Evolutionary conservation across 129 eudicot species (phyloP).

Genomic region (Chrysanthemum makinoi): DNA sequence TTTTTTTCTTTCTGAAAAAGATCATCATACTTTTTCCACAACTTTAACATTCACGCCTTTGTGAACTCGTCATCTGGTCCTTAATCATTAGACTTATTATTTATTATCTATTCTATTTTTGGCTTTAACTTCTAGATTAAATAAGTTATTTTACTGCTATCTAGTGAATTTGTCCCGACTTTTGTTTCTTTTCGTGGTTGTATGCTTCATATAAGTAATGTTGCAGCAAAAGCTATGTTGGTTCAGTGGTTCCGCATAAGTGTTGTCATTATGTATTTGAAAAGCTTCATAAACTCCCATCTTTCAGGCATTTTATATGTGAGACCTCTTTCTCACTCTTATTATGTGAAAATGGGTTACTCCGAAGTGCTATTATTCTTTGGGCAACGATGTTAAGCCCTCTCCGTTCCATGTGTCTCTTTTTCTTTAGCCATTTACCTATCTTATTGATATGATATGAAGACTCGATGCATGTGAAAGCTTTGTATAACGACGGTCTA

Average conservation of each 20-base stretch:
- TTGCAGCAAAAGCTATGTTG: constrained; percentile 8
- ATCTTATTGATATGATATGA: background rate
- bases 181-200: background rate
- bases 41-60: background rate
- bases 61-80: background rate
- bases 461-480: constrained; percentile 3
- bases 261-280: background rate
- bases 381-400: constrained; percentile 1
- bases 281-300: background rate
- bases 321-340: constrained; percentile 14
- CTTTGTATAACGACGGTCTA: background rate
- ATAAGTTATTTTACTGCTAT: background rate
- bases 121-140: constrained; percentile 1
- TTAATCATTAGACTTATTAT: background rate
- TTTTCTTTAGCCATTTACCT: background rate
- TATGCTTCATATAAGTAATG: background rate
- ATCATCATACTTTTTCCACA: background rate
- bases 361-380: background rate
- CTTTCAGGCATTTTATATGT: background rate
- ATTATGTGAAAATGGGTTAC: constrained; percentile 14
- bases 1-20: background rate
- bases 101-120: background rate
- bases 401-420: background rate
- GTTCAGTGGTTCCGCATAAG: background rate
- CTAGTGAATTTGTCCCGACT: background rate